These are phyloP conservation scores for Botrytis galanthina DNA, from an alignment of 2,329 filamentous ascomycete species.

Conservation along the genomic window DNA sequence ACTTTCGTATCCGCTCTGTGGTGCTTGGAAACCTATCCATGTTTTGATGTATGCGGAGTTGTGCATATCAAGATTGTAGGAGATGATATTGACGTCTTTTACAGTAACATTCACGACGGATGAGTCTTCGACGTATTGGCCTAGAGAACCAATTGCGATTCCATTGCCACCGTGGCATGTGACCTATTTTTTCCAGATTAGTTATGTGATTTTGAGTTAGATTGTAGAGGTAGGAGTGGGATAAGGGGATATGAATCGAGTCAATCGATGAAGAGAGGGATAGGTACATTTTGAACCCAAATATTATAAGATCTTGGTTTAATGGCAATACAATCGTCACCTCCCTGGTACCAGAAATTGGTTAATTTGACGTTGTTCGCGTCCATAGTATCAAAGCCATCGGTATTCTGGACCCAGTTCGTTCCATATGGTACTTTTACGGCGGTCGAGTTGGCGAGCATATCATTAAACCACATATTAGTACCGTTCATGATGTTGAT, in stretches of 20 bases:
- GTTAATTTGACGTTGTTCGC: constrained; percentile 48
- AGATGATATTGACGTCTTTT: constrained; percentile 47
- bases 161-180: constrained; percentile 55
- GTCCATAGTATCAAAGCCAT: constrained; percentile 59
- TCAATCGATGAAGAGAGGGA: not conserved
- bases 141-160: constrained; percentile 54
- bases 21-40: constrained; percentile 50
- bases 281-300: constrained; percentile 44
- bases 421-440: constrained; percentile 48
- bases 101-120: constrained; percentile 50
- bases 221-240: not conserved
- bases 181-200: constrained; percentile 22
- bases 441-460: constrained; percentile 51
- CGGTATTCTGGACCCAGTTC: constrained; percentile 57
- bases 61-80: constrained; percentile 48
- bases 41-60: constrained; percentile 56
- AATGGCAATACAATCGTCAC: constrained; percentile 57
- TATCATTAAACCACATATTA: constrained; percentile 51
- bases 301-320: constrained; percentile 56
- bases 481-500: constrained; percentile 59
- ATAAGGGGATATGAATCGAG: not conserved
- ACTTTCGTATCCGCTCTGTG: constrained; percentile 49
- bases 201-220: no score
- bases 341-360: constrained; percentile 54
- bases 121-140: constrained; percentile 55